A percentile compares a stretch with the other conserved stretches of the same genome.
Evolutionary conservation across 345 rosid species (phyloP).

Genomic region (Syzygium aromaticum): DNA sequence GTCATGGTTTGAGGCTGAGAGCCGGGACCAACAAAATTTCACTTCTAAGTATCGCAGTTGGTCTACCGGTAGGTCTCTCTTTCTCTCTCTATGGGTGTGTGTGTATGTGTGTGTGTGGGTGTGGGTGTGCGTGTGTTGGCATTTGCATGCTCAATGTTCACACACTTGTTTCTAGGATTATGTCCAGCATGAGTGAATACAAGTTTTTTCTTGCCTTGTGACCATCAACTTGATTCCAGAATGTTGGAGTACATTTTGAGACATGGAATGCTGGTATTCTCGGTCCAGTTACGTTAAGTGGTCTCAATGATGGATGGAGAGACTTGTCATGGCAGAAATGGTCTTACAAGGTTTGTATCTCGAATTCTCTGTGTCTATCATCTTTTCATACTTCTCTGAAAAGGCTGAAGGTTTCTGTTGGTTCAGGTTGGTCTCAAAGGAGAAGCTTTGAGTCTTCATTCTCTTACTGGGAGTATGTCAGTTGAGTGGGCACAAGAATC

Average conservation of each 20-base stretch:
- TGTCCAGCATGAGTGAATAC: not conserved
- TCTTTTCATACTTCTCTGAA: not conserved
- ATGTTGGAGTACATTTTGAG: conserved; percentile 13
- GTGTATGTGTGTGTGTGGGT: not conserved
- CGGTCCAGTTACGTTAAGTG: conserved; percentile 13
- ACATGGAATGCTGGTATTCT: conserved; percentile 18
- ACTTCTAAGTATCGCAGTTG: conserved; percentile 43
- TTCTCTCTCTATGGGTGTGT: not conserved
- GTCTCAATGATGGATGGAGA: conserved; percentile 16
- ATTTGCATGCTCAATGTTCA: conserved; percentile 14
- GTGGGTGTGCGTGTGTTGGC: not conserved
- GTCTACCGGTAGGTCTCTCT: conserved; percentile 49
- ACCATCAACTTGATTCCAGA: conserved; percentile 1
- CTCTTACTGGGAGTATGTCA: conserved; percentile 9
- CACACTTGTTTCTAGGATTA: not conserved
- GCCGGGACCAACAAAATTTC: conserved; percentile 33
- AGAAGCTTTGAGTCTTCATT: conserved; percentile 30
- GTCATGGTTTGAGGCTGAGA: conserved; percentile 11
- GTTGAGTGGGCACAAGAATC: conserved; percentile 29
- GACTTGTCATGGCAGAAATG: conserved; percentile 20
- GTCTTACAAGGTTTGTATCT: conserved; percentile 9
- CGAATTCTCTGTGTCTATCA: not conserved
- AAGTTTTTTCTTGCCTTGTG: not conserved
- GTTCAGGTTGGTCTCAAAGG: conserved; percentile 34
- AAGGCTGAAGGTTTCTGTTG: not conserved